phyloP scores from a whole-genome alignment of 805 yeast genomes.

The Brettanomyces nanus region DNA sequence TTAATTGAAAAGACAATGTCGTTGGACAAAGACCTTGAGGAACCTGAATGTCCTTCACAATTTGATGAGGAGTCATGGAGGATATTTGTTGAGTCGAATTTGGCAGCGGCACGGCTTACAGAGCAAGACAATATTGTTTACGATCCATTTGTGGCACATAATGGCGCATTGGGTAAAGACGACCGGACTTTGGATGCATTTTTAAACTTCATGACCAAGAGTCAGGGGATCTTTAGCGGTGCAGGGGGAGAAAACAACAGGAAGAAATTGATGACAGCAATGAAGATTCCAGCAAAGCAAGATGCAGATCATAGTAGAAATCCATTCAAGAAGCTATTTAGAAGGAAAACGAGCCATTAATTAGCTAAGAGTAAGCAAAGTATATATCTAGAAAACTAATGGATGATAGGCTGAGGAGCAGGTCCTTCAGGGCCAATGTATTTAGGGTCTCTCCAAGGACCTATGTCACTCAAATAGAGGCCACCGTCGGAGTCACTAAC shows the following conservation, averaged over 20 bases:
- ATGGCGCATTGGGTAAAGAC: slow-evolving; percentile 3
- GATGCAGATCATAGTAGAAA: slow-evolving; percentile 4
- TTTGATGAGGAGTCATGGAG: slow-evolving; percentile 16
- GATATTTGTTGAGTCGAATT: slow-evolving; percentile 11
- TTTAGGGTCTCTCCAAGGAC: slow-evolving; percentile 94
- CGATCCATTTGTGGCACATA: slow-evolving; percentile 8
- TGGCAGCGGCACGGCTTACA: slow-evolving; percentile 10
- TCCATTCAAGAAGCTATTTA: slow-evolving; percentile 17
- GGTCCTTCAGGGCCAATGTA: slow-evolving; percentile 93
- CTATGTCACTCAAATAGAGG: slow-evolving; percentile 78
- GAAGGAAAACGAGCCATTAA: slow-evolving; percentile 7
- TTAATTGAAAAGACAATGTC: slow-evolving; percentile 15
- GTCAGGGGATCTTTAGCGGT: too few species aligned
- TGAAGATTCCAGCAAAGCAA: neutral
- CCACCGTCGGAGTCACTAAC: slow-evolving; percentile 68
- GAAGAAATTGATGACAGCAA: neutral
- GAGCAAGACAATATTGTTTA: slow-evolving; percentile 11
- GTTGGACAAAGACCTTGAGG: slow-evolving; percentile 11
- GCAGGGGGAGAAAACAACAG: too few species aligned
- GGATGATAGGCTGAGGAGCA: slow-evolving; percentile 53
- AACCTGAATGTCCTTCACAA: slow-evolving; percentile 18
- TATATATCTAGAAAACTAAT: neutral
- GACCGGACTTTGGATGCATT: neutral
- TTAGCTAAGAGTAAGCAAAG: neutral
- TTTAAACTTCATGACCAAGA: too few species aligned